Conservation (phyloP, 1,139 yeast species). For the Blastobotrys elegans region DNA sequence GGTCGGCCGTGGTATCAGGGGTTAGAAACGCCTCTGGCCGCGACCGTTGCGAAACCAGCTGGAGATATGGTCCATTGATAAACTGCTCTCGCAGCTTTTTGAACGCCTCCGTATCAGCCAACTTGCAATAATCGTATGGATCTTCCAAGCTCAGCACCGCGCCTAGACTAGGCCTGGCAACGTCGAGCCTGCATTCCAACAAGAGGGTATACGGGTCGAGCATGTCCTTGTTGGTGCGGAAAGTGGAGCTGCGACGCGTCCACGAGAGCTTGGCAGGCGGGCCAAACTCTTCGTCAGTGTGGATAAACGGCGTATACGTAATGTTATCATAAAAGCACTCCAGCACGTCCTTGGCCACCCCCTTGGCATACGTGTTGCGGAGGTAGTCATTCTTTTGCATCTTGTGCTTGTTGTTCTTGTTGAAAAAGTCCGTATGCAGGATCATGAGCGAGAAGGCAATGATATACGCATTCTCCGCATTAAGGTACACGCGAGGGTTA, state of each 20-base stretch:
- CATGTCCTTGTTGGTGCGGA: conserved; percentile 31
- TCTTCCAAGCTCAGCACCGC: conserved; percentile 27
- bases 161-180: conserved; percentile 34
- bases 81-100: conserved; percentile 30
- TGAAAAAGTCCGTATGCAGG: conserved; percentile 66
- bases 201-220: conserved; percentile 39
- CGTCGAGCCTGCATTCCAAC: conserved; percentile 34
- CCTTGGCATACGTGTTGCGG: conserved; percentile 41
- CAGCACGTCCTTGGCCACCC: conserved; percentile 39
- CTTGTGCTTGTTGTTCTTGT: conserved; percentile 55
- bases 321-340: conserved; percentile 61
- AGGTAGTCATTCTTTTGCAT: conserved; percentile 59
- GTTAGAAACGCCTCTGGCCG: conserved; percentile 35
- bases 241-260: conserved; percentile 23
- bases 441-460: conserved; percentile 57
- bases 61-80: conserved; percentile 33
- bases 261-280: conserved; percentile 16
- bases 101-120: conserved; percentile 28
- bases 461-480: conserved; percentile 51
- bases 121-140: conserved; percentile 29
- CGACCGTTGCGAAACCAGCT: conserved; percentile 35
- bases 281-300: conserved; percentile 34
- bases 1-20: conserved; percentile 24
- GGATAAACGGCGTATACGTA: conserved; percentile 49
- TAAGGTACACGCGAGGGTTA: conserved; percentile 37